A percentile compares a stretch with the other conserved stretches of the same genome.
phyloP scores from a whole-genome alignment of 2,329 filamentous ascomycete genomes.

The Triangularia setosa region DNA sequence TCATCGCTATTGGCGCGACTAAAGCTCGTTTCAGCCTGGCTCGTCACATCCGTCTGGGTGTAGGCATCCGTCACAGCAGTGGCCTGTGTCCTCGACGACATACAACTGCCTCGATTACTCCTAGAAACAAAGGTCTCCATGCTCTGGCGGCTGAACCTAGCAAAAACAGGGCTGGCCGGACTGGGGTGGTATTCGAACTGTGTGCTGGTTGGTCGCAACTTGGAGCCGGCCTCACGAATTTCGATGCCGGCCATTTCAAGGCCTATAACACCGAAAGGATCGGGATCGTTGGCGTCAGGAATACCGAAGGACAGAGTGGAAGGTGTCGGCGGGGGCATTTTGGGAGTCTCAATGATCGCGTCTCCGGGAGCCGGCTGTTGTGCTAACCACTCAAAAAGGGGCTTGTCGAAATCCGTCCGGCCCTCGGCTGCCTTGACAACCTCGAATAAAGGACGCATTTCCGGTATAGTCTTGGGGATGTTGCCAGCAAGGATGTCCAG shows the following conservation, averaged over 20 bases:
- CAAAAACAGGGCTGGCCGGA: slow-evolving; percentile 68
- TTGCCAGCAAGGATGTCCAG: slow-evolving; percentile 57
- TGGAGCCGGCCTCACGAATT: slow-evolving; percentile 83
- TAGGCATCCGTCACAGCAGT: slow-evolving; percentile 67
- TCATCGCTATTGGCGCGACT: slow-evolving; percentile 54
- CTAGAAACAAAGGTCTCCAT: slow-evolving; percentile 58
- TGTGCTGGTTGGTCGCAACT: slow-evolving; percentile 68
- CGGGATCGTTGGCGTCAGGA: slow-evolving; percentile 75
- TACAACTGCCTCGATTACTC: slow-evolving; percentile 70
- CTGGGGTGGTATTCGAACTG: slow-evolving; percentile 79
- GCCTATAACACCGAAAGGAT: slow-evolving; percentile 86
- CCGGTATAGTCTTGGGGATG: slow-evolving; percentile 50
- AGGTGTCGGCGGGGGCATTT: slow-evolving; percentile 31
- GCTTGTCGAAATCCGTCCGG: slow-evolving; percentile 67
- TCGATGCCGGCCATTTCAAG: slow-evolving; percentile 87
- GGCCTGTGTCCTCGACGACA: slow-evolving; percentile 65
- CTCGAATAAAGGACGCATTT: slow-evolving; percentile 63
- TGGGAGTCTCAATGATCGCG: slow-evolving; percentile 50
- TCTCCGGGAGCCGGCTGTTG: slow-evolving; percentile 73
- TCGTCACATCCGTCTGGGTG: slow-evolving; percentile 56
- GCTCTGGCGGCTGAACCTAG: slow-evolving; percentile 61
- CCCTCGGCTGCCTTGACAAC: slow-evolving; percentile 88
- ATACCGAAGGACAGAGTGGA: slow-evolving; percentile 64
- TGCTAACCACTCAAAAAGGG: slow-evolving; percentile 60
- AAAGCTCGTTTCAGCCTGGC: slow-evolving; percentile 53